phyloP scores from a whole-genome alignment of 768 basidiomycete species.

The Boletus sensibilis region DNA sequence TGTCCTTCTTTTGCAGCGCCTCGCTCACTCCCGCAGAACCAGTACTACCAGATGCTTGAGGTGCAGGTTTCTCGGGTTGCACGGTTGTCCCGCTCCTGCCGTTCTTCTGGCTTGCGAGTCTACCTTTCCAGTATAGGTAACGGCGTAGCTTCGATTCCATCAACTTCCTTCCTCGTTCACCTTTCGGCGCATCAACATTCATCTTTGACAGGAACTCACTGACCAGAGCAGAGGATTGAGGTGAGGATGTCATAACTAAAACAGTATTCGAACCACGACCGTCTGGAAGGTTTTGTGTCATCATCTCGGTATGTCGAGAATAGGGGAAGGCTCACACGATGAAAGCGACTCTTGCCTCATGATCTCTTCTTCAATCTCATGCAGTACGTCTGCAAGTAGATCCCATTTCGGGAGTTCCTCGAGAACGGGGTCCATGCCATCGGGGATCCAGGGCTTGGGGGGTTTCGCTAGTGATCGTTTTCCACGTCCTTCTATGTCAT shows the following conservation, averaged over 20 bases:
- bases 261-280: slow-evolving; percentile 67
- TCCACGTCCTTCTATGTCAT: slow-evolving; percentile 45
- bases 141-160: slow-evolving; percentile 71
- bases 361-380: slow-evolving; percentile 89
- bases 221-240: slow-evolving; percentile 68
- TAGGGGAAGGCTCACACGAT: slow-evolving; percentile 11
- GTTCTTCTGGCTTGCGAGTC: slow-evolving; percentile 31
- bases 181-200: slow-evolving; percentile 55
- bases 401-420: slow-evolving; percentile 97
- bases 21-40: slow-evolving; percentile 50
- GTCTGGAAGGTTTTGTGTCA: slow-evolving; percentile 18
- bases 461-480: slow-evolving; percentile 5
- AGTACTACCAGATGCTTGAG: slow-evolving; percentile 17
- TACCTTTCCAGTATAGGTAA: slow-evolving; percentile 83
- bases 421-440: slow-evolving; percentile 78
- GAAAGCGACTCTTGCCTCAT: slow-evolving; percentile 53
- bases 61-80: slow-evolving; percentile 1
- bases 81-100: slow-evolving; percentile 2
- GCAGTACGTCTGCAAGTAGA: slow-evolving; percentile 75
- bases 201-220: slow-evolving; percentile 74
- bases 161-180: slow-evolving; percentile 68
- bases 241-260: slow-evolving; percentile 85
- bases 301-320: neutral
- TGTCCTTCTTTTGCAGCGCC: slow-evolving; percentile 76
- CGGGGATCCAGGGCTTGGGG: slow-evolving; percentile 58